Evolutionary conservation across 148 eudicot genomes (phyloP).

Genomic region (Beta vulgaris): DNA sequence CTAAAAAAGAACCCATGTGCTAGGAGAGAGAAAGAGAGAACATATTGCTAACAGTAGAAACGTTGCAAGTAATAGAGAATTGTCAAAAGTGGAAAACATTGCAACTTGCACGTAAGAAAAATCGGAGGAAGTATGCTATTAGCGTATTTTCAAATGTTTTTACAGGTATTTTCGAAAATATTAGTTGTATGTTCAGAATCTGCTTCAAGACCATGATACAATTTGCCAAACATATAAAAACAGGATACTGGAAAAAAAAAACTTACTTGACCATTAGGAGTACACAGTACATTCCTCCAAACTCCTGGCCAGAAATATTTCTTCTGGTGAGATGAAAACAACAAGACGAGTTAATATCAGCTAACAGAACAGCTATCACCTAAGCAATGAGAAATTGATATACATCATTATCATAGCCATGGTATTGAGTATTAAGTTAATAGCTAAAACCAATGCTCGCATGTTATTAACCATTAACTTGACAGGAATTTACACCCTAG

Average conservation of each 20-base stretch:
- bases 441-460: background rate
- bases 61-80: too few relatives aligned
- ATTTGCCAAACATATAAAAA: background rate
- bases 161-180: too few relatives aligned
- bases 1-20: too few relatives aligned
- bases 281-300: conserved; percentile 91
- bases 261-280: conserved; percentile 76
- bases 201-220: too few relatives aligned
- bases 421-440: background rate
- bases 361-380: background rate
- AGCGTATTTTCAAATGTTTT: too few relatives aligned
- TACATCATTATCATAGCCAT: background rate
- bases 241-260: background rate
- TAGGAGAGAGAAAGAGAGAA: too few relatives aligned
- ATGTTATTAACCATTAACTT: background rate
- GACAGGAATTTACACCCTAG: background rate
- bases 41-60: too few relatives aligned
- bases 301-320: conserved; percentile 95
- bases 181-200: too few relatives aligned
- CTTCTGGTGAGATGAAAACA: conserved; percentile 51
- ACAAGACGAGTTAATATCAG: background rate
- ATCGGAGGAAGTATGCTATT: too few relatives aligned
- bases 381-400: background rate
- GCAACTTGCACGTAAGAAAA: too few relatives aligned
- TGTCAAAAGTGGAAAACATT: too few relatives aligned